Conservation (phyloP, 352 stramenopile genomes). For the Phytopythium boreale region DNA sequence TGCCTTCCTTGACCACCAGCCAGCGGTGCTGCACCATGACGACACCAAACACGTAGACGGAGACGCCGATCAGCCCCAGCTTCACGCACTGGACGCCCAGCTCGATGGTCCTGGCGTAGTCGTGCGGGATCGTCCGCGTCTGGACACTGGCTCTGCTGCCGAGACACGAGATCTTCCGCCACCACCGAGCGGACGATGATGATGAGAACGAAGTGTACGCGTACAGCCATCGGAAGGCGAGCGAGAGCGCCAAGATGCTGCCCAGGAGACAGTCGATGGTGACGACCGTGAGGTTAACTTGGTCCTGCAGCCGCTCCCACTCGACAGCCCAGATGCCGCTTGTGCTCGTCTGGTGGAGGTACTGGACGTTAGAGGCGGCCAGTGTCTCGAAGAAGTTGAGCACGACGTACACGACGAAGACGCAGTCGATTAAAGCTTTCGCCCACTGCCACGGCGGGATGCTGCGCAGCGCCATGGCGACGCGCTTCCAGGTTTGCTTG, state of each 20-base stretch:
- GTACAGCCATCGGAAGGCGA: slow-evolving; percentile 20
- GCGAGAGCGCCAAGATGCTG: slow-evolving; percentile 13
- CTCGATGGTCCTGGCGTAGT: not conserved
- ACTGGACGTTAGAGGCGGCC: slow-evolving; percentile 7
- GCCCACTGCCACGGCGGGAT: slow-evolving; percentile 17
- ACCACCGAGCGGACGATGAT: not conserved
- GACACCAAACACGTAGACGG: slow-evolving; percentile 19
- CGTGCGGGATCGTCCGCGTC: not conserved
- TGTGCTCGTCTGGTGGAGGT: not conserved
- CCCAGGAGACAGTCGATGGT: slow-evolving; percentile 17
- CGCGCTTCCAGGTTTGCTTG: slow-evolving; percentile 15
- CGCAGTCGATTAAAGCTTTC: slow-evolving; percentile 14
- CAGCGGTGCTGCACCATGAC: slow-evolving; percentile 16
- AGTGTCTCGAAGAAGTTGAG: slow-evolving; percentile 25
- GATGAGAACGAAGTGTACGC: slow-evolving; percentile 16
- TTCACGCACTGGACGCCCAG: slow-evolving; percentile 10
- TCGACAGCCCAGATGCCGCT: not conserved
- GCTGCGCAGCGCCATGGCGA: slow-evolving; percentile 9
- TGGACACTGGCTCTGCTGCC: not conserved
- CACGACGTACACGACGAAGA: slow-evolving; percentile 16
- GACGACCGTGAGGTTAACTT: slow-evolving; percentile 15
- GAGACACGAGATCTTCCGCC: not conserved
- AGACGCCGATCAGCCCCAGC: slow-evolving; percentile 11
- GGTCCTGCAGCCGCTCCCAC: slow-evolving; percentile 7
- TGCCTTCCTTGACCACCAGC: slow-evolving; percentile 17